Base-by-base conservation (phyloP, 2,329 filamentous ascomycete genomes). In the Ilyonectria sp. region DNA sequence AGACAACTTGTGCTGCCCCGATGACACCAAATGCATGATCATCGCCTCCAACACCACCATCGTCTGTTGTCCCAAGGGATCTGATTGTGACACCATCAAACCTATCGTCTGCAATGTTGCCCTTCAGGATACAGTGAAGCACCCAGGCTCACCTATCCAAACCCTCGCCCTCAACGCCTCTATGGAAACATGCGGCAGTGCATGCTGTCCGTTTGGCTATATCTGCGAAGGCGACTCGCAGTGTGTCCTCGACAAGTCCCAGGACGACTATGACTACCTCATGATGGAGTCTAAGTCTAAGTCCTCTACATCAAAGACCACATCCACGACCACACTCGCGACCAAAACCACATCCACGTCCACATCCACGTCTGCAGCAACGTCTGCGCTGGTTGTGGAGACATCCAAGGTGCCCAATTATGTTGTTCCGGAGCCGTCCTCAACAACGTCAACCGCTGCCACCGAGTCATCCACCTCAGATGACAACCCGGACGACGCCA, bases 171-270 rank as follows among this genome's bases (percentile, higher is more conserved):
- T 74, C 35, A 54, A 70, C 43, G 60, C 55, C 46, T 47, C 68
- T 17, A 66, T 76, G 31, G 64, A 70, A 53, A 67, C 57, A 3
- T 76, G 74, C 15, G 73, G 74, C 4, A 63, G 58, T 19, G 59
- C 44, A 11, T 76, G 74, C 55, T 76, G 74, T 11, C 74, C 74
- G 10, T 76, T 76, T 57, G 74, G 74, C 9, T 76, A 76, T 31
- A 66, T 71, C 23, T 76, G 74, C 60, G 67, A 64, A 13, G 66
- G 57, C 15, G 52, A 67, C 17, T 60, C 58, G n/a, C 49, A 65
- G 19, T 76, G 74, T 7, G 68, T 71, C 10, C 70, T 69, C 15
- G 71, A 74, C 56, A 46, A 66, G 50, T 65, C 75, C 29, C 74
- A 76, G 31, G 57, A 70, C 44, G 66, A 61, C 13, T 75, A 74